Conservation (phyloP, 371 early-diverging fungal species). For the Mortierella sp. region DNA sequence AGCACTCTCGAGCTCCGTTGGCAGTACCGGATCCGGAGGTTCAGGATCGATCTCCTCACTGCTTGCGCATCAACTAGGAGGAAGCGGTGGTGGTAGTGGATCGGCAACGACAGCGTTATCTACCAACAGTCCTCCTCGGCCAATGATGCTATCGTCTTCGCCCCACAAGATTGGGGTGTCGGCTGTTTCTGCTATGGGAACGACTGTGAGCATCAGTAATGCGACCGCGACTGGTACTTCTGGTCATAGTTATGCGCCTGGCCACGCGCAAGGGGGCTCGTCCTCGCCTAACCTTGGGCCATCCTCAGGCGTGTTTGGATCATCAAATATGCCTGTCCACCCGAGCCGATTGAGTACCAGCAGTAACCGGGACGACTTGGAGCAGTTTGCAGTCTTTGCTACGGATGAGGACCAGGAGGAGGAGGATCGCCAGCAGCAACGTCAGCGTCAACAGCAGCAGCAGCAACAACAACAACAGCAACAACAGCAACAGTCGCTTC, state of each 20-base stretch:
- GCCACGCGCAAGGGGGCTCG: constrained; percentile 6
- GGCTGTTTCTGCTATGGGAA: constrained; percentile 47
- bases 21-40: constrained; percentile 55
- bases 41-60: constrained; percentile 43
- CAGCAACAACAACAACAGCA: constrained; percentile 20
- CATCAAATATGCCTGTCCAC: constrained; percentile 31
- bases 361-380: constrained; percentile 50
- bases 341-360: constrained; percentile 53
- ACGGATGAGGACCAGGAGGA: constrained; percentile 58
- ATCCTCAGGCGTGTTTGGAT: constrained; percentile 23
- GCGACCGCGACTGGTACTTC: constrained; percentile 5
- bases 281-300: constrained; percentile 33
- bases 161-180: constrained; percentile 45
- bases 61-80: constrained; percentile 33
- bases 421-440: constrained; percentile 23
- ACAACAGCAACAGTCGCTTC: constrained; percentile 17
- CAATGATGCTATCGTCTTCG: constrained; percentile 50
- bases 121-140: constrained; percentile 51
- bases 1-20: constrained; percentile 53
- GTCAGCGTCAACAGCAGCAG: neutral
- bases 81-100: constrained; percentile 15
- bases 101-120: constrained; percentile 16
- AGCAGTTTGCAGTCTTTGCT: constrained; percentile 54
- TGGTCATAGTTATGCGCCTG: constrained; percentile 5
- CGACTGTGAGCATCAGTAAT: constrained; percentile 38